Percentiles rank a stretch among this genome's conserved stretches.
phyloP scores from a whole-genome alignment of 495 filamentous ascomycete species.

The Hamigera avellanea region DNA sequence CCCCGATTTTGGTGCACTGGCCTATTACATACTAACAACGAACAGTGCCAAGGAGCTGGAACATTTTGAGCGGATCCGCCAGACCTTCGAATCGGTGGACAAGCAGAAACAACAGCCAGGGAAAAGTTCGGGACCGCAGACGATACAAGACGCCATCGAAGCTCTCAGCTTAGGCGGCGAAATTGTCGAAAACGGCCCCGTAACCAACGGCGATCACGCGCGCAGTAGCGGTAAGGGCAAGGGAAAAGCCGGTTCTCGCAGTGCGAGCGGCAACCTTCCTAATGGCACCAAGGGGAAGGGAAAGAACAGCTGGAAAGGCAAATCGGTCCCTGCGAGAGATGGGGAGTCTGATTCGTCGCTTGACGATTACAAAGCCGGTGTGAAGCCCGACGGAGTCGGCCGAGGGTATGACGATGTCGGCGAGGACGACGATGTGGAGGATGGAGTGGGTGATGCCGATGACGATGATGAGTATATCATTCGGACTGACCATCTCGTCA shows the following conservation, averaged over 20 bases:
- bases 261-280: constrained; percentile 16
- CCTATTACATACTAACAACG: constrained; percentile 10
- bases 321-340: constrained; percentile 6
- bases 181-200: constrained; percentile 10
- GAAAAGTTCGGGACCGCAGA: constrained; percentile 21
- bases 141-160: constrained; percentile 27
- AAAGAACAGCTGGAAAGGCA: constrained; percentile 34
- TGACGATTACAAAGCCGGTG: constrained; percentile 13
- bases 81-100: constrained; percentile 58
- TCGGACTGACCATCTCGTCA: constrained; percentile 26
- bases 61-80: constrained; percentile 80
- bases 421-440: constrained; percentile 26
- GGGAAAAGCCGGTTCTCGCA: constrained; percentile 19
- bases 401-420: constrained; percentile 15
- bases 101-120: constrained; percentile 15
- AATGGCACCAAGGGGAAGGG: constrained; percentile 28
- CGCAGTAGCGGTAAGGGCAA: constrained; percentile 11
- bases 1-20: not conserved
- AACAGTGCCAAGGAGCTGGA: constrained; percentile 75
- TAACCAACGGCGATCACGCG: constrained; percentile 21
- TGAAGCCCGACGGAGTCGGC: constrained; percentile 2
- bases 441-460: constrained; percentile 21
- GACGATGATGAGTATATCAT: constrained; percentile 37
- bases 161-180: constrained; percentile 20
- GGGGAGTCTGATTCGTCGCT: constrained; percentile 29